Evolutionary conservation across 163 green algal species (phyloP).

Genomic region (Chlamydomonas reinhardtii): DNA sequence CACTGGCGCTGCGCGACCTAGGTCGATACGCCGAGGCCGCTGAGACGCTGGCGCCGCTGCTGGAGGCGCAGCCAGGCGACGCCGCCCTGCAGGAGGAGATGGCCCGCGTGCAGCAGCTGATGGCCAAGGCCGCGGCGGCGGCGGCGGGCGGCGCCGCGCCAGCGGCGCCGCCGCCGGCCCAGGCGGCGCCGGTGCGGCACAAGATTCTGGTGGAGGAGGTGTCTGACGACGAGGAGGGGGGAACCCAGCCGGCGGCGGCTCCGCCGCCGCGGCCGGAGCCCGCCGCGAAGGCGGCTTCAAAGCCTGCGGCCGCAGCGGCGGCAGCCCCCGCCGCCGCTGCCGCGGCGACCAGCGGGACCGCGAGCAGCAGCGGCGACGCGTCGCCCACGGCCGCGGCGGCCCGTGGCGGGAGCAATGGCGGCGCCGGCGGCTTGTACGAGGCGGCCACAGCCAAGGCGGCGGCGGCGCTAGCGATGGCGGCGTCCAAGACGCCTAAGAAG

Average conservation of each 20-base stretch:
- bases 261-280: background rate
- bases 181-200: conserved; percentile 25
- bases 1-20: conserved; percentile 41
- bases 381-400: background rate
- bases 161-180: background rate
- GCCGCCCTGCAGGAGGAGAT: conserved; percentile 24
- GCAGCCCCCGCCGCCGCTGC: background rate
- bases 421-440: background rate
- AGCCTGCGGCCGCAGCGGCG: background rate
- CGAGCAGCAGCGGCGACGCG: background rate
- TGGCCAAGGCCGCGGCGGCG: background rate
- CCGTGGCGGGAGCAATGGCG: background rate
- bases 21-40: conserved; percentile 31
- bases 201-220: conserved; percentile 39
- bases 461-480: conserved; percentile 16
- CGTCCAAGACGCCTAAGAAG: conserved; percentile 18
- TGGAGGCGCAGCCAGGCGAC: conserved; percentile 2
- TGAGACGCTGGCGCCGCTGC: conserved; percentile 7
- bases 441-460: conserved; percentile 27
- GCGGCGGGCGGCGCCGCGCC: too few species aligned
- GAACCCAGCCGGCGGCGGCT: too few species aligned
- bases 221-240: conserved; percentile 35
- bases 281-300: background rate
- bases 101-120: conserved; percentile 15
- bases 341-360: background rate